Evolutionary conservation across 192 early-diverging fungal genomes (phyloP).

Genomic region (Gigaspora rosea): DNA sequence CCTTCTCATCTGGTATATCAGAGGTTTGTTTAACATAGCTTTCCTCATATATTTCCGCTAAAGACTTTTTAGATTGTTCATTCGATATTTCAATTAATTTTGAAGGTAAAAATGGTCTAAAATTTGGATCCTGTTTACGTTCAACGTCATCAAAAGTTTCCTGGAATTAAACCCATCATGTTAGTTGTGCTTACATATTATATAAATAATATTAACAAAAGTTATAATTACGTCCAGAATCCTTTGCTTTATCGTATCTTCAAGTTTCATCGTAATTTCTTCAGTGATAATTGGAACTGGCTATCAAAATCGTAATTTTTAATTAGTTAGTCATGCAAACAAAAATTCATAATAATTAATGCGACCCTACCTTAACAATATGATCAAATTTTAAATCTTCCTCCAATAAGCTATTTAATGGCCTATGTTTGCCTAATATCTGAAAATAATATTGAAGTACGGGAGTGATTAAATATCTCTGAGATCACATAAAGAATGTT

Average conservation of each 20-base stretch:
- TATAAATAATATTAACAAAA: no score
- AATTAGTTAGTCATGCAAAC: not conserved
- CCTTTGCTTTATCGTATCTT: conserved; percentile 92
- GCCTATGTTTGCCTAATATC: conserved; percentile 74
- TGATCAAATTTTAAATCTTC: conserved; percentile 92
- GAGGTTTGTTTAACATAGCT: conserved; percentile 75
- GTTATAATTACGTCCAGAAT: conserved; percentile 67
- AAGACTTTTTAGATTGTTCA: conserved; percentile 82
- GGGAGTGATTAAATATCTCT: not conserved
- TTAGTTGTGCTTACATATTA: not conserved
- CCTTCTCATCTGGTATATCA: conserved; percentile 68
- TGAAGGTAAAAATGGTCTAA: conserved; percentile 70
- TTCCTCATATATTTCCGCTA: conserved; percentile 90
- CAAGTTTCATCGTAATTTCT: conserved; percentile 82
- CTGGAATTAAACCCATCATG: conserved; percentile 13
- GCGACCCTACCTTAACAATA: conserved; percentile 61
- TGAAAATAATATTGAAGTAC: not conserved
- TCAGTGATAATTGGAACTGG: conserved; percentile 94
- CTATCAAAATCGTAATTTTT: conserved; percentile 2
- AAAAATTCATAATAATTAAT: not conserved
- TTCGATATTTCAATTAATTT: conserved; percentile 81
- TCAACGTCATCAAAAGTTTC: conserved; percentile 91
- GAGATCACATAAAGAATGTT: not conserved
- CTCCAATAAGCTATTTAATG: conserved; percentile 90
- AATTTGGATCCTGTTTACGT: conserved; percentile 79